Base-by-base conservation (phyloP, 768 basidiomycete species). In the Mycena crocata region DNA sequence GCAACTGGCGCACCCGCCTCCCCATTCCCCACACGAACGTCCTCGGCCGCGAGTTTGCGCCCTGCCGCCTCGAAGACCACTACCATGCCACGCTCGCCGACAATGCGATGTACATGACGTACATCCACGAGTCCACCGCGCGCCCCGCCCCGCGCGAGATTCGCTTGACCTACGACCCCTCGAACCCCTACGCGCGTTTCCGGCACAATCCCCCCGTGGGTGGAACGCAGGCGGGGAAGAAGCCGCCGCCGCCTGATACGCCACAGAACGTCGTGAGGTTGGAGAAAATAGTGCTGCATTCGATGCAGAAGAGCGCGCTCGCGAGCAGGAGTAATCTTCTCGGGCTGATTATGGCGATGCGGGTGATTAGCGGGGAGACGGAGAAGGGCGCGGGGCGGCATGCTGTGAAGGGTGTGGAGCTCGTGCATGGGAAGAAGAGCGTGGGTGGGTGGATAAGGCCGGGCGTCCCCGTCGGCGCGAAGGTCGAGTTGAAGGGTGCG, bases 71-170 rank as follows among this genome's bases (percentile, higher is more conserved):
- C 59, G 83, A 85, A 58, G 90, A 94, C 67, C 95, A 98, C 83
- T 98, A 98, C 83, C 76, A 93, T 78, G 80, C 82, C 40, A 91
- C 95, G 12, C 85, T 99, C 66, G 88, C 89, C 24, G 92, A 96
- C 78, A 87, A 98, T 81, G 84, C 96, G 72, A 89, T 99, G 87
- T 99, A 99, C 86, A 91, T 98, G 86, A 92, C 92, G 57, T 98
- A 98, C 83, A 82, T 86, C 54, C 97, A 98, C 79, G 85, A 90
- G 72, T 79, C 83, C 45, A 82, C 77, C n/a, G 79, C 85, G 7
- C 85, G 84, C 49, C 85, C 86, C 15, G 80, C 84, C 14, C 83
- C 84, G 12, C 86, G 89, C 64, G 78, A 84, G 56, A 89, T 90
- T 65, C 88, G 89, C 55, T 87, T 89, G 67, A 87, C 82, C 21